phyloP scores from a whole-genome alignment of 768 basidiomycete genomes.

The Rhizopogon vinicolor region DNA sequence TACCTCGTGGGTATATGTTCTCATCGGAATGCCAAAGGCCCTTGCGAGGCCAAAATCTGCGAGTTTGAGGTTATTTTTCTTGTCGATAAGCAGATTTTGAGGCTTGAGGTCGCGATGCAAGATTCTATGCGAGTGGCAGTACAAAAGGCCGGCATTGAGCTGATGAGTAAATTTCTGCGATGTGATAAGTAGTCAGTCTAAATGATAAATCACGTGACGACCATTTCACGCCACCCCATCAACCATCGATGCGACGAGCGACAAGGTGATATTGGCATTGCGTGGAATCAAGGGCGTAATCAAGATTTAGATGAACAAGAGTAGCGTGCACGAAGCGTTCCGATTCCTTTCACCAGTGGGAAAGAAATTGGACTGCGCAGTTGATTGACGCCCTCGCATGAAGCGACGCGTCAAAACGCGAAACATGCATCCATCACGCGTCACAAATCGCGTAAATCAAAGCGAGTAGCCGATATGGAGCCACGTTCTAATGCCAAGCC shows the following conservation, averaged over 20 bases:
- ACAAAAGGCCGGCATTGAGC: constrained; percentile 84
- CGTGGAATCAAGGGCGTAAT: not conserved
- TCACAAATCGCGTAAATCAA: constrained; percentile 10
- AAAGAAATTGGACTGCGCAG: not conserved
- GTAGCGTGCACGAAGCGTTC: not conserved
- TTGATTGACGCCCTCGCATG: constrained; percentile 1
- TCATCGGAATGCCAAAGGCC: constrained; percentile 96
- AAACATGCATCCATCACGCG: constrained; percentile 27
- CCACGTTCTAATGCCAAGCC: not conserved
- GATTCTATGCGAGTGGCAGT: constrained; percentile 93
- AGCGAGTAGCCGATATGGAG: not conserved
- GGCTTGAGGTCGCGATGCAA: constrained; percentile 97
- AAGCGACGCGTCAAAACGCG: constrained; percentile 7
- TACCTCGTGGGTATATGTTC: constrained; percentile 99
- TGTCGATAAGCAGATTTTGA: constrained; percentile 92
- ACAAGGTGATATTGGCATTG: not conserved
- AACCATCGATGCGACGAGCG: constrained; percentile 15
- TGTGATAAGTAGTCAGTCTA: not conserved
- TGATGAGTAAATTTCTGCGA: constrained; percentile 93
- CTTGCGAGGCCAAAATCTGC: constrained; percentile 96
- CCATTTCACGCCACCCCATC: constrained; percentile 17
- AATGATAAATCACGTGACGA: constrained; percentile 26
- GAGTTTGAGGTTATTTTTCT: constrained; percentile 85
- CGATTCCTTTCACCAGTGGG: not conserved
- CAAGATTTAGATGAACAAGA: not conserved